phyloP scores from a whole-genome alignment of 75 land plant species.

The Sequoia sempervirens region DNA sequence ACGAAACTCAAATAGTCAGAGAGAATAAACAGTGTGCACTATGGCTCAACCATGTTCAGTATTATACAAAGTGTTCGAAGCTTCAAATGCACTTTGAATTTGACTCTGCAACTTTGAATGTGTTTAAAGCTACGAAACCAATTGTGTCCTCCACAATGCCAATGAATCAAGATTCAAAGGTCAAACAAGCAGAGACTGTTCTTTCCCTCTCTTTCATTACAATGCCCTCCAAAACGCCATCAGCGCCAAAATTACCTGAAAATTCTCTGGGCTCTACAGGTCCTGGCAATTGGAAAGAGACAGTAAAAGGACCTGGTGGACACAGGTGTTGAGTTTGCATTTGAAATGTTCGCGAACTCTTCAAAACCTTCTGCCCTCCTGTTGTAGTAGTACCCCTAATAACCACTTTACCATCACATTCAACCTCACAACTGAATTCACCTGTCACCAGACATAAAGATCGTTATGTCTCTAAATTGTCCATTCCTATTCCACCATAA shows the following conservation, averaged over 20 bases:
- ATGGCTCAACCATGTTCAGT: not conserved
- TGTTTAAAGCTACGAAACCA: not conserved
- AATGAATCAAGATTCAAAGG: slow-evolving; percentile 3
- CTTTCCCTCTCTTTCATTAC: slow-evolving; percentile 40
- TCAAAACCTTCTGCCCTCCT: slow-evolving; percentile 46
- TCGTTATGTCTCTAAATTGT: not conserved
- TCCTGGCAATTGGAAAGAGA: slow-evolving; percentile 70
- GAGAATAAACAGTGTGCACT: not conserved
- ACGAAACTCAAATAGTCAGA: not conserved
- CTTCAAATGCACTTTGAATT: not conserved
- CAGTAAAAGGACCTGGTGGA: slow-evolving; percentile 63
- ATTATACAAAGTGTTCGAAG: not conserved
- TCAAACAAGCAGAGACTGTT: slow-evolving; percentile 13
- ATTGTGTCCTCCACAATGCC: not conserved
- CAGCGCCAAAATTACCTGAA: slow-evolving; percentile 57
- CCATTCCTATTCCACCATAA: not conserved
- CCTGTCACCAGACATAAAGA: slow-evolving; percentile 34
- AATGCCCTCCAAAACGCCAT: slow-evolving; percentile 60
- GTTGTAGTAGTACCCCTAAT: slow-evolving; percentile 70
- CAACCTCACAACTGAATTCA: slow-evolving; percentile 75
- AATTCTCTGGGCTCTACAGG: slow-evolving; percentile 66
- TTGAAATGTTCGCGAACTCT: slow-evolving; percentile 40
- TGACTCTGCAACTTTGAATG: not conserved
- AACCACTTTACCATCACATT: slow-evolving; percentile 61
- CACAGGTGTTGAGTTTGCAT: slow-evolving; percentile 72